These are phyloP conservation scores for Mycena maculata DNA, from an alignment of 768 basidiomycete genomes.

Conservation along the genomic window DNA sequence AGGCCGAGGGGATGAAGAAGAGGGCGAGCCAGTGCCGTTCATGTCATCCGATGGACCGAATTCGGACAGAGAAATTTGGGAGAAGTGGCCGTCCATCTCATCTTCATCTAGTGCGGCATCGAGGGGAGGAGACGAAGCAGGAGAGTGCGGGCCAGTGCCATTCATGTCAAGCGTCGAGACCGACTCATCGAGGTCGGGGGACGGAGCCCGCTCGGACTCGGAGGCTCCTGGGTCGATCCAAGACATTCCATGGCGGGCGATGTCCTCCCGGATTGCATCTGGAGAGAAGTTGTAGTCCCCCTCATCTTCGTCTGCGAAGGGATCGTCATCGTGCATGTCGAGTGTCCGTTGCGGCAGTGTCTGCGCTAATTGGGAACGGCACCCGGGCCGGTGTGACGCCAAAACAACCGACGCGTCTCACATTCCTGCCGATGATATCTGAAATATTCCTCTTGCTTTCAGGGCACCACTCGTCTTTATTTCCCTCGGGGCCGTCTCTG, in stretches of 20 bases:
- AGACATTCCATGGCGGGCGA: constrained; percentile 54
- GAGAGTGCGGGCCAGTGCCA: constrained; percentile 44
- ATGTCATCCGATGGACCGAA: constrained; percentile 16
- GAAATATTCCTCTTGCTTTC: constrained; percentile 89
- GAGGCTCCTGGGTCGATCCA: constrained; percentile 49
- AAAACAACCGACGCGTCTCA: too few relatives aligned
- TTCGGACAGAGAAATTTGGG: constrained; percentile 52
- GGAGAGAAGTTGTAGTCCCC: constrained; percentile 67
- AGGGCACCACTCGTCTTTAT: constrained; percentile 89
- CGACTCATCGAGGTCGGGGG: constrained; percentile 53
- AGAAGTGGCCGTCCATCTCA: constrained; percentile 43
- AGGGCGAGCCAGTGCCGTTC: too few relatives aligned
- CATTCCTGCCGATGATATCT: constrained; percentile 74
- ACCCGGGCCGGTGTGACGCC: too few relatives aligned
- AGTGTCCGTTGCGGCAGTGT: not conserved
- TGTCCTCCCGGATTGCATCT: constrained; percentile 70
- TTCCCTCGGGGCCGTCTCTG: constrained; percentile 67
- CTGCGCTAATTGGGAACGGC: too few relatives aligned
- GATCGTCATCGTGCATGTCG: constrained; percentile 68
- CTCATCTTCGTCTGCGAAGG: constrained; percentile 72
- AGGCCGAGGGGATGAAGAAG: too few relatives aligned
- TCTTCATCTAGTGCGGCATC: constrained; percentile 23
- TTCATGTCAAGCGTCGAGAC: constrained; percentile 72
- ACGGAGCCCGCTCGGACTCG: constrained; percentile 43
- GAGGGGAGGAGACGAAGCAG: constrained; percentile 32